Evolutionary conservation across 2,329 filamentous ascomycete genomes (phyloP), one percentile per base, ranked within the genome.

Genomic region (Esteya vermicola): DNA sequence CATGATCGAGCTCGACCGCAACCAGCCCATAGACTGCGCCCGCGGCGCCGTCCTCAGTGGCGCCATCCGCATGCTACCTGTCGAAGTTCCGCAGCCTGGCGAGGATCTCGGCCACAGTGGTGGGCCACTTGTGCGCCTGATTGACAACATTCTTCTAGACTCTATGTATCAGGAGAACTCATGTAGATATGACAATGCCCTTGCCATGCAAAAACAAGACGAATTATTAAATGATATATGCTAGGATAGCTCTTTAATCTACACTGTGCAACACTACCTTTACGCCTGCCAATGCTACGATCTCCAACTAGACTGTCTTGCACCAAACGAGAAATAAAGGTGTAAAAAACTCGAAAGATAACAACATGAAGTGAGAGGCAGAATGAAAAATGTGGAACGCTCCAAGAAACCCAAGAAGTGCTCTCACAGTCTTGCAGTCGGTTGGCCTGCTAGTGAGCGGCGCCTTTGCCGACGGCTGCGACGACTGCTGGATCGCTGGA

Each of bases 91-190:
- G 1, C 68, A 66, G 36, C 62, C 74, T 6, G 82, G 72, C 1
- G 88, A 96, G 57, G 78, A 86, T 48, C 58, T 88, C 21, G 86
- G 86, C 4, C 75, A 75, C 45, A 70, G 73, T 41, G 78, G 76
- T 4, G 79, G 80, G 2, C 83, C 84, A 14, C 57, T 78, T 1
- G 91, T 98, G 36, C 70, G 91, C 45, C 63, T 98, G 58, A 95
- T 98, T 56, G 91, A 98, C 55, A 98, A 98, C 53, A 78, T 96
- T 48, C 79, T 93, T 40, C 56, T 89, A 26, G 61, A 68, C 49
- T 65, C 70, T 13, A n/a, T 9, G 13, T 22, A 18, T 16, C 30
- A 37, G n/a, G n/a, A n/a, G n/a, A n/a, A n/a, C n/a, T n/a, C n/a
- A n/a, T n/a, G n/a, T n/a, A n/a, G n/a, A n/a, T n/a, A n/a, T n/a